A percentile compares a stretch with the other conserved stretches of the same genome.
Conservation (phyloP, 106 monocot genomes). For the Apostasia shenzhenica region DNA sequence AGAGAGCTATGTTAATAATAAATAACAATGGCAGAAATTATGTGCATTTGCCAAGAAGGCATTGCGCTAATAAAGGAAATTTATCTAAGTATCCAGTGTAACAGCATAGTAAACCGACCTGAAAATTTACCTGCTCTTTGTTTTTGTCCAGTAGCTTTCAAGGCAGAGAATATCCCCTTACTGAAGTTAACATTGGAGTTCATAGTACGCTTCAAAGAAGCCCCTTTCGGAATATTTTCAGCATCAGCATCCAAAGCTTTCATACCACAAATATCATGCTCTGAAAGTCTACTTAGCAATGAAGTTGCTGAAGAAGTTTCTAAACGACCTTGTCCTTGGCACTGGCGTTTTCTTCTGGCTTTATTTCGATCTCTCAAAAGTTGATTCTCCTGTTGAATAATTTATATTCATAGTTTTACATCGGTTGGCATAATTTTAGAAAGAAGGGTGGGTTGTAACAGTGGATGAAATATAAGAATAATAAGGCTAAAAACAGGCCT, state of each 20-base stretch:
- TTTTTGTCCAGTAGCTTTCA: slow-evolving; percentile 51
- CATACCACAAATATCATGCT: slow-evolving; percentile 34
- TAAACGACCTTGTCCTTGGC: slow-evolving; percentile 46
- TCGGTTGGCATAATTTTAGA: background rate
- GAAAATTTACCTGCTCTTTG: slow-evolving; percentile 57
- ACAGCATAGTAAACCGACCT: background rate
- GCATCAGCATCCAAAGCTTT: slow-evolving; percentile 42
- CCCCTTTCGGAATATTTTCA: slow-evolving; percentile 39
- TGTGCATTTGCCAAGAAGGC: too few relatives aligned
- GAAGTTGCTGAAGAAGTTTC: slow-evolving; percentile 25
- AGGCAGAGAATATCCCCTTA: slow-evolving; percentile 30
- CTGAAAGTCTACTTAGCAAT: slow-evolving; percentile 23
- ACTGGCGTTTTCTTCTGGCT: slow-evolving; percentile 52
- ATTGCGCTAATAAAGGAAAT: too few relatives aligned
- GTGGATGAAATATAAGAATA: background rate
- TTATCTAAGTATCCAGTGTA: background rate
- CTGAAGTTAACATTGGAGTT: slow-evolving; percentile 29
- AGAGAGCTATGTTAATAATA: too few relatives aligned
- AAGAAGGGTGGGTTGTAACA: background rate
- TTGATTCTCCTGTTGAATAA: slow-evolving; percentile 64
- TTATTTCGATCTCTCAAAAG: slow-evolving; percentile 84
- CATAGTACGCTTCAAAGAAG: slow-evolving; percentile 34
- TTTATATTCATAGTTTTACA: background rate
- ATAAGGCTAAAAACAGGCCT: slow-evolving; percentile 10
- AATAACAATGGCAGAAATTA: too few relatives aligned